Evolutionary conservation across 257 asterid genomes (phyloP).

Genomic region (Craterostigma plantagineum): DNA sequence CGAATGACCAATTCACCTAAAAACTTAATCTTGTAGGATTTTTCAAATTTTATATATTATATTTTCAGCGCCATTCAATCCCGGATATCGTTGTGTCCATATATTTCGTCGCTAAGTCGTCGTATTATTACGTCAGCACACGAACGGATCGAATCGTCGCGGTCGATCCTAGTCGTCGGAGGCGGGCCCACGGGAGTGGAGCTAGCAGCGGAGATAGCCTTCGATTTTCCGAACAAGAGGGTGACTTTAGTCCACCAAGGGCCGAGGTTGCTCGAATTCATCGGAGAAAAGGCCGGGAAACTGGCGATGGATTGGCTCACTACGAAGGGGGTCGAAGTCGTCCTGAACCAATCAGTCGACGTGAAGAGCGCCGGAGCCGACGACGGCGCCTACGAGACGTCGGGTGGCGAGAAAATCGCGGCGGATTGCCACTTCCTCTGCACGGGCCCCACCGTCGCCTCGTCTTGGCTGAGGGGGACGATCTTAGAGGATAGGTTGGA

Average conservation of each 20-base stretch:
- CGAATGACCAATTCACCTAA: no score
- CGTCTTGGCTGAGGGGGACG: conserved; percentile 58
- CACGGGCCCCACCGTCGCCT: conserved; percentile 32
- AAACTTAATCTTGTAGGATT: no score
- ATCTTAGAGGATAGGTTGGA: conserved; percentile 42
- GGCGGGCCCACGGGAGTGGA: conserved; percentile 95
- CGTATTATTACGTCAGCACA: conserved; percentile 20
- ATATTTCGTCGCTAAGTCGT: no score
- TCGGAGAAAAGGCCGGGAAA: conserved; percentile 45
- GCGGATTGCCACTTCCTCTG: conserved; percentile 78
- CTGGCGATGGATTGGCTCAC: conserved; percentile 62
- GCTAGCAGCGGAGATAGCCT: conserved; percentile 58
- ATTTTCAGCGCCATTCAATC: no score
- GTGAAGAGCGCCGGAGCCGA: conserved; percentile 16
- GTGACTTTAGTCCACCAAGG: conserved; percentile 64
- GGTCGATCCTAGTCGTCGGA: conserved; percentile 52
- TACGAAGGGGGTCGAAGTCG: conserved; percentile 59
- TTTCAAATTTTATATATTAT: no score
- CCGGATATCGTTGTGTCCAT: no score
- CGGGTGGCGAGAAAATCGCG: conserved; percentile 44
- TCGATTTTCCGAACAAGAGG: conserved; percentile 68
- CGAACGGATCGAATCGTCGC: conserved; percentile 48
- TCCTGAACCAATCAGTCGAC: conserved; percentile 47
- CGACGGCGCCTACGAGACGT: conserved; percentile 38
- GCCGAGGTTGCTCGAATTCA: conserved; percentile 48